Percentiles rank a stretch among this genome's conserved stretches.
phyloP scores from a whole-genome alignment of 768 basidiomycete genomes.

The Tylopilus sp. region DNA sequence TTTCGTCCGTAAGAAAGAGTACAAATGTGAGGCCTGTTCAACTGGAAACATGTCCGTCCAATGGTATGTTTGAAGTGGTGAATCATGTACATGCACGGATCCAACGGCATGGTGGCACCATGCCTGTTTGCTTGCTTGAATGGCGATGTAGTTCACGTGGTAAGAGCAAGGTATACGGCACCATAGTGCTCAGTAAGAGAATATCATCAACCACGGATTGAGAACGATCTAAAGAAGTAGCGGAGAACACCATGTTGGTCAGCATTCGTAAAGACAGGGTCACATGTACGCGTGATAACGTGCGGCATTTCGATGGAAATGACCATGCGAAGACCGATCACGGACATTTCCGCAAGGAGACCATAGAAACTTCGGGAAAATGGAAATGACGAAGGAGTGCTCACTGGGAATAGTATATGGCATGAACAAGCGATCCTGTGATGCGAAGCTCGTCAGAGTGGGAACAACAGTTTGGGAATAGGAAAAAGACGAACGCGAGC shows the following conservation, averaged over 20 bases:
- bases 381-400: constrained; percentile 27
- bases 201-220: constrained; percentile 89
- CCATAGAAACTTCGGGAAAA: background rate
- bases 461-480: background rate
- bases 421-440: constrained; percentile 56
- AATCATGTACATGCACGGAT: background rate
- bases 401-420: constrained; percentile 74
- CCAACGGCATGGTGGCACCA: background rate
- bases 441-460: background rate
- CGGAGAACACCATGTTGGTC: constrained; percentile 7
- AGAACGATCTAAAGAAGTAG: constrained; percentile 57
- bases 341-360: background rate
- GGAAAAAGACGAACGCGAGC: constrained; percentile 49
- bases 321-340: constrained; percentile 13
- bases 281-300: background rate
- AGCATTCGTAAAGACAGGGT: constrained; percentile 5
- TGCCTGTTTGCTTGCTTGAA: background rate
- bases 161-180: constrained; percentile 3
- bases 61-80: background rate
- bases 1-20: background rate
- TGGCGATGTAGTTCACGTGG: constrained; percentile 7
- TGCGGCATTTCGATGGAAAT: background rate
- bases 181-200: constrained; percentile 46
- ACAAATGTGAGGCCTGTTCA: constrained; percentile 4
- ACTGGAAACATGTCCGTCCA: constrained; percentile 14